Evolutionary conservation across 1,139 yeast genomes (phyloP).

Genomic region (Saccharomyces hybrid): DNA sequence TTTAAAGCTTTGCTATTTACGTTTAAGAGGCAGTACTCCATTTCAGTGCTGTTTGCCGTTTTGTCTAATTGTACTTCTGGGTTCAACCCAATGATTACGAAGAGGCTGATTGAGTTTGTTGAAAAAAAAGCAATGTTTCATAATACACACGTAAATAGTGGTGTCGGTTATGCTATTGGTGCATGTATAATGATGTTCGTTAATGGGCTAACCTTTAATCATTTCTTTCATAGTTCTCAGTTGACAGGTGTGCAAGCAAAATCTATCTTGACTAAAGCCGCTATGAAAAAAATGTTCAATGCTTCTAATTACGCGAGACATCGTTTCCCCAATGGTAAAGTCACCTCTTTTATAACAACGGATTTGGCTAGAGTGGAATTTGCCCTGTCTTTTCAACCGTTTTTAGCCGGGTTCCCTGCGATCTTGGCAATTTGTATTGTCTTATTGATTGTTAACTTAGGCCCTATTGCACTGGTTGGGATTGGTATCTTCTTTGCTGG

Average conservation of each 20-base stretch:
- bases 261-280: constrained; percentile 57
- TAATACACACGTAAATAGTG: constrained; percentile 36
- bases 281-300: constrained; percentile 57
- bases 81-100: constrained; percentile 45
- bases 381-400: constrained; percentile 65
- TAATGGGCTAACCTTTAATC: constrained; percentile 51
- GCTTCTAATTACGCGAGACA: constrained; percentile 55
- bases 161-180: constrained; percentile 58
- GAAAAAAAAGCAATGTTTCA: constrained; percentile 33
- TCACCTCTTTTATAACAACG: constrained; percentile 70
- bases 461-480: constrained; percentile 67
- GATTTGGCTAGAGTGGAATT: constrained; percentile 75
- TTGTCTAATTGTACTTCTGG: constrained; percentile 47
- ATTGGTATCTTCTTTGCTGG: constrained; percentile 44
- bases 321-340: constrained; percentile 54
- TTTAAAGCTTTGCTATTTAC: constrained; percentile 47
- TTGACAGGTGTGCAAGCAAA: constrained; percentile 63
- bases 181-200: constrained; percentile 41
- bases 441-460: constrained; percentile 59
- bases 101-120: constrained; percentile 47
- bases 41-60: constrained; percentile 39
- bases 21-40: constrained; percentile 44
- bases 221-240: constrained; percentile 54
- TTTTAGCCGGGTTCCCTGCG: constrained; percentile 55
- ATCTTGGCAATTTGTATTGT: constrained; percentile 54